Evolutionary conservation across 805 yeast genomes (phyloP).

Genomic region (Clavispora asparagi): DNA sequence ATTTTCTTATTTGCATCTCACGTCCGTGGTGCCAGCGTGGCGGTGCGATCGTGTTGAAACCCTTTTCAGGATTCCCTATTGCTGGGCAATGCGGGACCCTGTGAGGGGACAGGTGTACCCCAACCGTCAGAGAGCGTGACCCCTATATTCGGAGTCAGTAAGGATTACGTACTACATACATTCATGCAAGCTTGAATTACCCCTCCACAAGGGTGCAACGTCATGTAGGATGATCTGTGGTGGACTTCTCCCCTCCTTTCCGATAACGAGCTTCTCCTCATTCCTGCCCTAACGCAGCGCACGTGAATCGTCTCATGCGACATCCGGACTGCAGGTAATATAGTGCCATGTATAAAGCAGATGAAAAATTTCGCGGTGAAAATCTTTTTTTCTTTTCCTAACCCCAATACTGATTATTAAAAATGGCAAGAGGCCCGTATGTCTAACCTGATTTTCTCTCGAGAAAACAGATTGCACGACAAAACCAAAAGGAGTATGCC

Average conservation of each 20-base stretch:
- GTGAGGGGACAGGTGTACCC: background rate
- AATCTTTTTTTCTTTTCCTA: slow-evolving; percentile 7
- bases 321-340: background rate
- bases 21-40: no score
- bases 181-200: slow-evolving; percentile 1
- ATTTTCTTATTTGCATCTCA: no score
- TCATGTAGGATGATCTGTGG: background rate
- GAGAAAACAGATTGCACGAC: slow-evolving; percentile 19
- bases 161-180: background rate
- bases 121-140: background rate
- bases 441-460: slow-evolving; percentile 20
- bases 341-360: background rate
- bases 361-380: background rate
- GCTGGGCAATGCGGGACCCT: slow-evolving; percentile 1
- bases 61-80: background rate
- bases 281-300: background rate
- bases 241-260: background rate
- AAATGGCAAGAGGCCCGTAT: slow-evolving; percentile 54
- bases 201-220: background rate
- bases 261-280: background rate
- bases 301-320: background rate
- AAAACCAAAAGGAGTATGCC: slow-evolving; percentile 1
- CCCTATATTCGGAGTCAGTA: background rate
- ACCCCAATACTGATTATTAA: slow-evolving; percentile 22
- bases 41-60: background rate